A percentile compares a stretch with the other conserved stretches of the same genome.
phyloP scores from a whole-genome alignment of 2,329 filamentous ascomycete species.

The Ceratocystis colombiana region DNA sequence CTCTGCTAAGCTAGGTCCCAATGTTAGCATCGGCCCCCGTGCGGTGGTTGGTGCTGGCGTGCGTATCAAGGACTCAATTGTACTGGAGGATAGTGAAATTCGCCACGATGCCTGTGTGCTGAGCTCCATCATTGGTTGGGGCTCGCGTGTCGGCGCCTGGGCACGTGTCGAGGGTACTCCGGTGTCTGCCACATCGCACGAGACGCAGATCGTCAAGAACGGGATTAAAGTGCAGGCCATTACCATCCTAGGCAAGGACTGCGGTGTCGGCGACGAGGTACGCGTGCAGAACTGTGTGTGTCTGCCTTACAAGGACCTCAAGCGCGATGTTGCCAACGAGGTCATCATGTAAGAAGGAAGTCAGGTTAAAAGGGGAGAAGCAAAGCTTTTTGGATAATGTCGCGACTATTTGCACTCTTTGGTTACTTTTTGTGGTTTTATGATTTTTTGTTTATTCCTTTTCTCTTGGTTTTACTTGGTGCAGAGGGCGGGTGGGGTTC shows the following conservation, averaged over 20 bases:
- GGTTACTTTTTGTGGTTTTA: constrained; percentile 2
- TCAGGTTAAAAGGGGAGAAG: background rate
- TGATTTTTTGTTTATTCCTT: background rate
- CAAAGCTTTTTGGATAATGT: constrained; percentile 1
- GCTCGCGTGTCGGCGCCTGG: constrained; percentile 93
- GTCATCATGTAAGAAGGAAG: constrained; percentile 72
- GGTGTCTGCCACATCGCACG: constrained; percentile 76
- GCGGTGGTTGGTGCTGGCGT: constrained; percentile 74
- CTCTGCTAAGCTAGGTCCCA: constrained; percentile 90
- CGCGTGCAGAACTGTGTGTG: constrained; percentile 97
- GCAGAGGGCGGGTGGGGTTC: background rate
- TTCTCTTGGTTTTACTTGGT: constrained; percentile 4
- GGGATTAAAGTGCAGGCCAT: constrained; percentile 98
- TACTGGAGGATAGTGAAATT: constrained; percentile 88
- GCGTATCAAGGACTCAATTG: constrained; percentile 90
- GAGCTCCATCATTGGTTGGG: constrained; percentile 96
- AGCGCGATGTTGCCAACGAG: constrained; percentile 79
- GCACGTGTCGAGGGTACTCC: constrained; percentile 93
- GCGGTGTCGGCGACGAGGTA: constrained; percentile 83
- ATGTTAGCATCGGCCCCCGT: constrained; percentile 91
- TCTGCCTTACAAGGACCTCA: constrained; percentile 94
- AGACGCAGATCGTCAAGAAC: constrained; percentile 91
- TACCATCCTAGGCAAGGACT: constrained; percentile 95
- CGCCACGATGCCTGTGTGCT: constrained; percentile 94
- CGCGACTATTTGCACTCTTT: background rate